Evolutionary conservation across 2,329 filamentous ascomycete species (phyloP), one percentile per base, ranked within the genome.

Genomic region (Botrytis squamosa): DNA sequence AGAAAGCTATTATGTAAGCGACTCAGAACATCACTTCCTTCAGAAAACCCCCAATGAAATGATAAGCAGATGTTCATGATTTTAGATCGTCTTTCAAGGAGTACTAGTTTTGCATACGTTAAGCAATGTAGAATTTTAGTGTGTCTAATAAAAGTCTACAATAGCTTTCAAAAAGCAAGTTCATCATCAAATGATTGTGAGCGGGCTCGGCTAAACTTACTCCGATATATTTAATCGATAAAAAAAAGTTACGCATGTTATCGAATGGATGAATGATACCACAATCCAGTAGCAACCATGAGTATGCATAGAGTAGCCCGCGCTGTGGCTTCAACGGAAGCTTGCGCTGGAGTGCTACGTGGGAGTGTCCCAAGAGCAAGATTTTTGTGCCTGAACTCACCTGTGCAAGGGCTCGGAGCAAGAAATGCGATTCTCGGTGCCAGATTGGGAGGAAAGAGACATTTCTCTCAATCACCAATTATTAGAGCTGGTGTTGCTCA

Each of bases 301-400:
- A 80, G 77, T 77, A 77, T 76, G 76, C 76, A 79, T 74, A 78
- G 77, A 79, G 75, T 75, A 75, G 75, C 77, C 46, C 76, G 80
- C 73, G 77, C 76, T 74, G 79, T 73, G 42, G 77, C 78, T 75
- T 77, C 75, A 38, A 74, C 76, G 62, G 79, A 79, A 70, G 76
- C 74, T 69, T 76, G 76, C 57, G 68, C 77, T 77, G 73, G 73
- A 10, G 75, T 72, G 66, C 49, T 79, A 29, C 73, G 77, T 67
- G 75, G 75, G 71, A 76, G 72, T 74, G 74, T 72, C 52, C 71
- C 76, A 25, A 77, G 77, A 63, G 74, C 79, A 33, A 78, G 79
- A 68, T 79, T 78, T 75, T 69, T 80, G 64, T 80, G 78, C 76
- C 77, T 79, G 70, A 79, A 79, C 77, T 76, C 79, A 74, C 75